Base-by-base conservation (phyloP, 1,139 yeast species). In the Fermentozyma sake region DNA sequence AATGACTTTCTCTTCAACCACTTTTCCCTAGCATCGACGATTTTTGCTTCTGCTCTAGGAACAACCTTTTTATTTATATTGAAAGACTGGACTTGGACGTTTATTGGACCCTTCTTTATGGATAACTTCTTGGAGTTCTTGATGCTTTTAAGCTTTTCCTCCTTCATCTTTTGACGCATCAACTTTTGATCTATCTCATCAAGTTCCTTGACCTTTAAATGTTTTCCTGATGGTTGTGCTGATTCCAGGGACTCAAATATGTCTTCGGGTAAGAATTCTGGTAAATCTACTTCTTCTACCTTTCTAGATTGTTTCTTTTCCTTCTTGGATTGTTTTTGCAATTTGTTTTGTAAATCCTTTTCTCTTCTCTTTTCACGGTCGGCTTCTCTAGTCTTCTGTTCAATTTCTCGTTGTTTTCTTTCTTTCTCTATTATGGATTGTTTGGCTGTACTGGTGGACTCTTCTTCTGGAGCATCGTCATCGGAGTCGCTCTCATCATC, bases 1-100 rank as follows among this genome's bases (percentile, higher is more conserved):
- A 77, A 50, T 12, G 76, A 57, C 41, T 68, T 75, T 48, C 86
- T 68, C 40, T 66, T 69, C 38, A 79, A 55, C 85, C 85, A 79
- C 42, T 71, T 70, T 29, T 70, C 72, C 46, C 65, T 73, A 16
- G 67, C 55, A 26, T 52, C 58, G 28, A 69, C 48, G 8, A 68
- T 57, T 23, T 55, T 50, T 13, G 52, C 46, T 33, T 68, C 75
- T 23, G 69, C 66, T 23, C 57, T 57, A 7, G 80, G 81, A 3
- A 68, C 73, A 6, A 55, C 43, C 30, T 53, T 61, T 30, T 47
- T 50, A 26, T 52, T 48, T 27, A 37, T 40, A 26, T 45, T 38
- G 21, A 41, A 46, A 4, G 48, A 27, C 34, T 65, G 59, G 14
- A 70, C 72, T 42, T 58, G 61, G 11, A 76, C 82, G 40, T 55